Conservation (phyloP, 1,284 basidiomycete genomes). For the Rugosomyces carneus region DNA sequence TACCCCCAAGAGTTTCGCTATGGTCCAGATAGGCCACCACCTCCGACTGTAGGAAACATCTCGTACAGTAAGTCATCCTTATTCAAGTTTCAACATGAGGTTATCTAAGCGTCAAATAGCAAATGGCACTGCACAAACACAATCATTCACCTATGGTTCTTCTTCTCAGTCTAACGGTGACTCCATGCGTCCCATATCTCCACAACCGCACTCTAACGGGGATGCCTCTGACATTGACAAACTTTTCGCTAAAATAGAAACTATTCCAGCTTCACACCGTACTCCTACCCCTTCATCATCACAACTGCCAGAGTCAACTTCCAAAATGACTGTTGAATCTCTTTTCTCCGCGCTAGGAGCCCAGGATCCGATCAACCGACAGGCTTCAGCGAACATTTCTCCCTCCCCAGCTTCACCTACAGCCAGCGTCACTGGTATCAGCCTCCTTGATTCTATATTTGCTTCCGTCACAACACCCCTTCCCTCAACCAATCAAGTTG, state of each 20-base stretch:
- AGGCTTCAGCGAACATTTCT: slow-evolving; percentile 1
- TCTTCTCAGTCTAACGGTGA: slow-evolving; percentile 12
- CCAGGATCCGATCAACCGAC: slow-evolving; percentile 9
- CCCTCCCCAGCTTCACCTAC: slow-evolving; percentile 14
- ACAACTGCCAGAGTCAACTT: slow-evolving; percentile 13
- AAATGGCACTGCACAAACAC: slow-evolving; percentile 1
- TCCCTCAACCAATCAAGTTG: slow-evolving; percentile 9
- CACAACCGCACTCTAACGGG: slow-evolving; percentile 17
- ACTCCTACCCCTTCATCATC: slow-evolving; percentile 6
- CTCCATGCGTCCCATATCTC: slow-evolving; percentile 18
- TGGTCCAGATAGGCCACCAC: slow-evolving; percentile 58
- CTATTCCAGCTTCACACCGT: slow-evolving; percentile 16
- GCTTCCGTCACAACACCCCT: slow-evolving; percentile 17
- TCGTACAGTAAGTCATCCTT: slow-evolving; percentile 15
- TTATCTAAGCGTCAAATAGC: slow-evolving; percentile 1
- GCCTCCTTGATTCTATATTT: slow-evolving; percentile 28
- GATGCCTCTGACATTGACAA: slow-evolving; percentile 51
- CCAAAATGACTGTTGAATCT: slow-evolving; percentile 25
- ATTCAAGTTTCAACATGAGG: slow-evolving; percentile 1
- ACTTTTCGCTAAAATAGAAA: slow-evolving; percentile 50
- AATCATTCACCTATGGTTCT: slow-evolving; percentile 3
- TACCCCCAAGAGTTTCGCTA: slow-evolving; percentile 69
- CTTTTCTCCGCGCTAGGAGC: slow-evolving; percentile 24
- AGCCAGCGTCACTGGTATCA: slow-evolving; percentile 23
- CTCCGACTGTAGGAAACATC: slow-evolving; percentile 28